Conservation (phyloP, 2,329 filamentous ascomycete genomes). For the Seiridium unicorne region DNA sequence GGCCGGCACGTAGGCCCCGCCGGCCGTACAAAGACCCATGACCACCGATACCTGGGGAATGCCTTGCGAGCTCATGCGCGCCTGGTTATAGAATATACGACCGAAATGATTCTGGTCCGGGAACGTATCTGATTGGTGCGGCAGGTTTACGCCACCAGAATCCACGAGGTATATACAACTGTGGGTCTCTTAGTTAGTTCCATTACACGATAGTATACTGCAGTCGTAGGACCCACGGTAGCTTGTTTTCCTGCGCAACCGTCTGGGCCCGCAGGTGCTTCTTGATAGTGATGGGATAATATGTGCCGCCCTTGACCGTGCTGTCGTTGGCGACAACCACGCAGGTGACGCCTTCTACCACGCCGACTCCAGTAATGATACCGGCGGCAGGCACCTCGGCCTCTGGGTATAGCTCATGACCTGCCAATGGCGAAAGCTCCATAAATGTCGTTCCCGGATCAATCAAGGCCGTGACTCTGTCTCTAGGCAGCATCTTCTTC, state of each 20-base stretch:
- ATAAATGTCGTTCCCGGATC: constrained; percentile 89
- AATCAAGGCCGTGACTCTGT: constrained; percentile 82
- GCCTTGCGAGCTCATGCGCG: constrained; percentile 82
- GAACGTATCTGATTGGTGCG: constrained; percentile 93
- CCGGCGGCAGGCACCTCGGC: constrained; percentile 87
- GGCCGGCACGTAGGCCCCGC: constrained; percentile 91
- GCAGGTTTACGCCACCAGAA: constrained; percentile 91
- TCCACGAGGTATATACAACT: constrained; percentile 95
- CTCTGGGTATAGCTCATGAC: constrained; percentile 79
- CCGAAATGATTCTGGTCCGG: constrained; percentile 94
- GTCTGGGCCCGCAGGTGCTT: constrained; percentile 93
- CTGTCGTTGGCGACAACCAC: constrained; percentile 95
- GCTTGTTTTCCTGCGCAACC: constrained; percentile 82
- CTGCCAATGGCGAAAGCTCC: constrained; percentile 90
- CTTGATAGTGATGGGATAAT: constrained; percentile 96
- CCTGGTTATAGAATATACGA: constrained; percentile 97
- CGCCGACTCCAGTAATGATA: constrained; percentile 89
- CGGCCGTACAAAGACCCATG: constrained; percentile 96
- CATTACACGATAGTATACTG: not conserved
- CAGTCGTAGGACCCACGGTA: constrained; percentile 48
- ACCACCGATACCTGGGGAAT: constrained; percentile 95
- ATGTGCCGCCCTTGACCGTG: constrained; percentile 95
- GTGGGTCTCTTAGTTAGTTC: constrained; percentile 5
- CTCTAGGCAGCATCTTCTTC: constrained; percentile 92
- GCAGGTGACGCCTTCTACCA: constrained; percentile 86